These are phyloP conservation scores for Sporisorium iseilematis-ciliati DNA, from an alignment of 1,284 basidiomycete genomes.

Conservation along the genomic window DNA sequence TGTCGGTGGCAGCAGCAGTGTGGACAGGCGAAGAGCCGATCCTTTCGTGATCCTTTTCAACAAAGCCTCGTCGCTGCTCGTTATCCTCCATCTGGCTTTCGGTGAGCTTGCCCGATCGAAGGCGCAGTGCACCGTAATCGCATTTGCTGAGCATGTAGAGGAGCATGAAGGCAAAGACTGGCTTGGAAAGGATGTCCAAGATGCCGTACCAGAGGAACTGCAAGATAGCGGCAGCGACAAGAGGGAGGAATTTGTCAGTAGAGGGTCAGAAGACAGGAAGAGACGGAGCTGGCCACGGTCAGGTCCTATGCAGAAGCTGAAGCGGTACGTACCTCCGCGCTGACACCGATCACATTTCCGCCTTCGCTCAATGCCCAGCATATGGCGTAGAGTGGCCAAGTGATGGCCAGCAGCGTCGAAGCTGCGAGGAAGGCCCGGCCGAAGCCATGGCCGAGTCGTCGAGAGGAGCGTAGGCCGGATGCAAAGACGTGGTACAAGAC, in stretches of 20 bases:
- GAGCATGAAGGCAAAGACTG: slow-evolving; percentile 58
- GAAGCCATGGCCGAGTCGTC: slow-evolving; percentile 70
- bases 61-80: slow-evolving; percentile 10
- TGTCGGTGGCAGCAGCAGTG: neutral
- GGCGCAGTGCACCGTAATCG: slow-evolving; percentile 44
- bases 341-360: slow-evolving; percentile 72
- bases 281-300: no score
- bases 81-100: slow-evolving; percentile 22
- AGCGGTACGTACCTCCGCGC: slow-evolving; percentile 25
- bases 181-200: slow-evolving; percentile 75
- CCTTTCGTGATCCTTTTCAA: slow-evolving; percentile 22
- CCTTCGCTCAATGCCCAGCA: slow-evolving; percentile 74
- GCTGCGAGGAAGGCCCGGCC: slow-evolving; percentile 71
- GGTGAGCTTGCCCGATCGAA: slow-evolving; percentile 43
- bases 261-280: neutral
- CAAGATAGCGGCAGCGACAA: neutral
- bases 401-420: slow-evolving; percentile 63
- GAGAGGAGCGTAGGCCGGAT: slow-evolving; percentile 69
- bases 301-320: neutral
- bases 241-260: slow-evolving; percentile 55
- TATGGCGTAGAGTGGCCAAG: slow-evolving; percentile 61
- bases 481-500: slow-evolving; percentile 65
- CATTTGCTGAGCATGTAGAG: slow-evolving; percentile 43
- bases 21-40: slow-evolving; percentile 18
- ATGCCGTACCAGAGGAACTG: slow-evolving; percentile 75